Evolutionary conservation across 148 eudicot genomes (phyloP).

Genomic region (Vaccinium vitisidaea): DNA sequence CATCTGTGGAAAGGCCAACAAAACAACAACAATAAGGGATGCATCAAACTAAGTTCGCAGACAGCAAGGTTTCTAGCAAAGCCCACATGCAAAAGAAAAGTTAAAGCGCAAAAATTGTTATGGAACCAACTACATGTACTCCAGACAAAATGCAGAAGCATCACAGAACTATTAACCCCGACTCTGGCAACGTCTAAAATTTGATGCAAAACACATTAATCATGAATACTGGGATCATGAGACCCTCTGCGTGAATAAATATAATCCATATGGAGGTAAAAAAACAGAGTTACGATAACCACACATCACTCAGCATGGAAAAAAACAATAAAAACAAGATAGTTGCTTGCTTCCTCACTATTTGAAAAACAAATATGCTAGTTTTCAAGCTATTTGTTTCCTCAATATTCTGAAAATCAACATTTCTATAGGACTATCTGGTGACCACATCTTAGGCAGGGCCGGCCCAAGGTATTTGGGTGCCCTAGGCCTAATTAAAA

Average conservation of each 20-base stretch:
- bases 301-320: too few species aligned
- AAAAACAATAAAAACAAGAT: too few species aligned
- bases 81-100: neutral
- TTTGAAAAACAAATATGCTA: too few species aligned
- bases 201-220: too few species aligned
- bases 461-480: too few species aligned
- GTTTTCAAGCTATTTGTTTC: too few species aligned
- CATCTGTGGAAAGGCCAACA: slow-evolving; percentile 51
- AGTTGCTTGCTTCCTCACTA: too few species aligned
- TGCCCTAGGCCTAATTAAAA: too few species aligned
- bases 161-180: neutral
- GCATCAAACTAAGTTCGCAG: neutral
- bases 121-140: neutral
- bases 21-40: neutral
- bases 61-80: neutral
- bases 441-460: too few species aligned
- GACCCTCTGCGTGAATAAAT: neutral
- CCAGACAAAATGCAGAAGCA: neutral
- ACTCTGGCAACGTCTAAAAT: neutral
- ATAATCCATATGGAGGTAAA: neutral
- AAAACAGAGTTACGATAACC: neutral
- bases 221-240: too few species aligned
- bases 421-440: too few species aligned
- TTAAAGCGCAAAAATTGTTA: neutral
- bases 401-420: too few species aligned